Percentiles rank a stretch among this genome's conserved stretches.
Evolutionary conservation across 257 asterid species (phyloP).

Genomic region (Ligustrum vulgare): DNA sequence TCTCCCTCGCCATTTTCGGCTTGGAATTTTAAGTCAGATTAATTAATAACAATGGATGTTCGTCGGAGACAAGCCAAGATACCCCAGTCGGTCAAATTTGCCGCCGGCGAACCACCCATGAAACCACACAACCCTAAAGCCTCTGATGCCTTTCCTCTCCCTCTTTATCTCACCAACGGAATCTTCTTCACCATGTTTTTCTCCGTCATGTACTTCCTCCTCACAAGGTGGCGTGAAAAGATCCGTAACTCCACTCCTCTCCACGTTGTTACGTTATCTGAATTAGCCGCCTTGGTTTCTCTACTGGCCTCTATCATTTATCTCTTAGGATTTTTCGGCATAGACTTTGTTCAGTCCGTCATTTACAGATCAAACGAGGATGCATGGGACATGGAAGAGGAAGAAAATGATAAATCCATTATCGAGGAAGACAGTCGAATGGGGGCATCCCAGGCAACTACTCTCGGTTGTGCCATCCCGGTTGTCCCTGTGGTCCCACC

Average conservation of each 20-base stretch:
- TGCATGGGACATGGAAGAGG: constrained; percentile 45
- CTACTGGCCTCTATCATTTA: constrained; percentile 42
- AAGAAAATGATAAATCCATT: constrained; percentile 20
- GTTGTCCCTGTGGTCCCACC: constrained; percentile 15
- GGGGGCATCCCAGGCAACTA: constrained; percentile 20
- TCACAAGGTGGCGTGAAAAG: constrained; percentile 49
- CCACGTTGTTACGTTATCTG: constrained; percentile 46
- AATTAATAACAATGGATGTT: constrained; percentile 36
- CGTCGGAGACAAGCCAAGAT: constrained; percentile 36
- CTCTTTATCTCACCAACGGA: constrained; percentile 40
- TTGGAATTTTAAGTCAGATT: neutral
- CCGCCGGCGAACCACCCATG: constrained; percentile 34
- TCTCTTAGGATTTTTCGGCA: constrained; percentile 49
- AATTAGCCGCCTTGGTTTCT: constrained; percentile 40
- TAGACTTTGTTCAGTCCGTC: constrained; percentile 53
- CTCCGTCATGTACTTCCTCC: constrained; percentile 51
- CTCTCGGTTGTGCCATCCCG: constrained; percentile 35
- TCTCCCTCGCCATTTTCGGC: neutral
- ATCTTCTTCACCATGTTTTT: constrained; percentile 46
- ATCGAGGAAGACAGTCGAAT: constrained; percentile 33
- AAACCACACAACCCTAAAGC: constrained; percentile 27
- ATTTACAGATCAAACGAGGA: constrained; percentile 33
- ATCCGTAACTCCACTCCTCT: constrained; percentile 51
- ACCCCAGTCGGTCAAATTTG: neutral
- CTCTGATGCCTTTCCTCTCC: constrained; percentile 40